Evolutionary conservation across 148 eudicot species (phyloP), one percentile per base, ranked within the genome.

Genomic region (Gaultheria prostrata): DNA sequence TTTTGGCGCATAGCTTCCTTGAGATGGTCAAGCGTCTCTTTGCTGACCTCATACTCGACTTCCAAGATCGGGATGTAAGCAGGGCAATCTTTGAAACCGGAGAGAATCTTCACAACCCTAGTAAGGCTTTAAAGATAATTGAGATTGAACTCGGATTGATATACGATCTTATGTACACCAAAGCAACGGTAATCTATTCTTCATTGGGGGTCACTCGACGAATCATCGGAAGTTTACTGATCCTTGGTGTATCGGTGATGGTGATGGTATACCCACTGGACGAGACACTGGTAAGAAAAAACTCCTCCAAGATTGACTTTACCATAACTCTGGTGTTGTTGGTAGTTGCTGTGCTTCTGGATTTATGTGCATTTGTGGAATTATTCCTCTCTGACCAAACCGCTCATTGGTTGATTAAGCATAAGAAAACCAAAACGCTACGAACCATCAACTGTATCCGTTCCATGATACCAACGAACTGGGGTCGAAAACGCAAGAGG

Each of bases 351-450:
- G 8, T 74, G 43, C 13, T 35, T 43, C 6, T 74, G 5, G 51
- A 74, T 3, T 35, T 43, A 2, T 43, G 14, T 6, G 6, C 77
- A 43, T 17, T 74, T 39, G 14, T 0, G 1, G 48, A 35, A 20
- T 0, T 74, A 1, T 3, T 39, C 0, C 6, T 43, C 28, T 74
- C 77, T 1, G 77, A 74, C 49, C 49, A 43, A 21, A 43, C 77
- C 6, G 45, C 48, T 35, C 77, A 35, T 21, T 74, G 77, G 77
- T 74, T 74, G 24, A 74, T 74, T 74, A 74, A 20, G 15, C 13
- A 1, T 21, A 20, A 73, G 0, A 73, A 20, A 7, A 6, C 0
- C 8, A 0, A 0, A 3, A 0, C 2, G 1, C 7, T 20, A 9
- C 0, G 0, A 39, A 9, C 6, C 7, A 39, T 73, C n/a, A 33